These are phyloP conservation scores for Mortierella sp. DNA, from an alignment of 371 early-diverging fungal genomes.

Conservation along the genomic window DNA sequence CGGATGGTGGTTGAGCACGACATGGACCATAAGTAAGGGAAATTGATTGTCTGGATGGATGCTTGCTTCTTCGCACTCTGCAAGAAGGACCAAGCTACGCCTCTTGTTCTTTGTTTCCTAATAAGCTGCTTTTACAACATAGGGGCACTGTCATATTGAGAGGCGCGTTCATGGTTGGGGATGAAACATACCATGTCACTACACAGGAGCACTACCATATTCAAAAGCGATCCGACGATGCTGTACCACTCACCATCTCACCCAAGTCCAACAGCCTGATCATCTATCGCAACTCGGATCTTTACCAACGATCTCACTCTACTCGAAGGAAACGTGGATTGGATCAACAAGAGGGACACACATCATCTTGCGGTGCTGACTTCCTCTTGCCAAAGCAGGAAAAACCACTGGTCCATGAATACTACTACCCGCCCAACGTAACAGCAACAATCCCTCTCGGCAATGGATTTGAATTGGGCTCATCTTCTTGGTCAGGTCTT, in stretches of 20 bases:
- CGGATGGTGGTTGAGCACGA: conserved; percentile 67
- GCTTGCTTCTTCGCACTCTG: too few relatives aligned
- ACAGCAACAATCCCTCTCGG: conserved; percentile 18
- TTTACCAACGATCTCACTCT: conserved; percentile 19
- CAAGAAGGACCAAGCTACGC: too few relatives aligned
- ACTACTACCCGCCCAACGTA: conserved; percentile 46
- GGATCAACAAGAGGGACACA: not conserved
- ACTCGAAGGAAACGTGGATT: conserved; percentile 15
- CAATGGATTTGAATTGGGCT: conserved; percentile 15
- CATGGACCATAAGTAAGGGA: conserved; percentile 44
- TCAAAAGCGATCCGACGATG: conserved; percentile 68
- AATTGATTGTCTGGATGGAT: not conserved
- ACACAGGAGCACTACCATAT: conserved; percentile 63
- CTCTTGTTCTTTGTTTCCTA: conserved; percentile 3
- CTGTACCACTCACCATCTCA: conserved; percentile 26
- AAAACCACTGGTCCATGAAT: conserved; percentile 12
- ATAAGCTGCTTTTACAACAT: too few relatives aligned
- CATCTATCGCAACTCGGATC: conserved; percentile 77
- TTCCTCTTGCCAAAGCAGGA: conserved; percentile 1
- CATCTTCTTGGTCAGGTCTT: conserved; percentile 23
- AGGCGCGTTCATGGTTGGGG: conserved; percentile 68
- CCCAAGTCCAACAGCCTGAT: conserved; percentile 53
- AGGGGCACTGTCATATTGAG: conserved; percentile 62
- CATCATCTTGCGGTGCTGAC: conserved; percentile 29
- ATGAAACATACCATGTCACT: conserved; percentile 73